These are phyloP conservation scores for Talaromyces thailandensis DNA, from an alignment of 495 filamentous ascomycete species.

Conservation along the genomic window DNA sequence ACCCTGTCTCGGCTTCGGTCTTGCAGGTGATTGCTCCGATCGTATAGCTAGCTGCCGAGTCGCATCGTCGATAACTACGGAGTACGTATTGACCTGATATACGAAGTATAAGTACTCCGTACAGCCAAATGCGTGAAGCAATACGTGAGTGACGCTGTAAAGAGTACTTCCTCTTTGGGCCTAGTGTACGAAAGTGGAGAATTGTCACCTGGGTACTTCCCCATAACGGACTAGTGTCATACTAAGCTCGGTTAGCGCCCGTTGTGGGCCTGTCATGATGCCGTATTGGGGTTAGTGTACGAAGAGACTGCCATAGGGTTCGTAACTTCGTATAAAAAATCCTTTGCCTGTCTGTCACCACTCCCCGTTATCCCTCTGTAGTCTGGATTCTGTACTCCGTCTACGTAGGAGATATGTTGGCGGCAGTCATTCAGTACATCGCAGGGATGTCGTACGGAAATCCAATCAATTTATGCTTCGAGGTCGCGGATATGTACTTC, in stretches of 20 bases:
- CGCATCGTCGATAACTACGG: neutral
- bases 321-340: neutral
- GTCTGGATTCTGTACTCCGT: neutral
- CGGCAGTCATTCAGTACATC: neutral
- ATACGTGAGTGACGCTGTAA: neutral
- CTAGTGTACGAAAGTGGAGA: neutral
- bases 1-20: neutral
- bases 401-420: neutral
- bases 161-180: neutral
- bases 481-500: neutral
- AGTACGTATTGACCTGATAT: neutral
- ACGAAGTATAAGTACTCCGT: neutral
- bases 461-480: neutral
- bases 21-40: neutral
- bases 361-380: neutral
- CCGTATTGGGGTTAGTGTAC: neutral
- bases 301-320: neutral
- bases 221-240: neutral
- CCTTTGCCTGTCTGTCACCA: neutral
- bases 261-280: neutral
- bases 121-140: neutral
- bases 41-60: neutral
- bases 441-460: neutral
- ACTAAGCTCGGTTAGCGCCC: neutral
- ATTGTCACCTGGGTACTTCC: neutral